A percentile compares a stretch with the other conserved stretches of the same genome.
Conservation (phyloP, 768 basidiomycete genomes). For the Suillus fuscotomentosus region DNA sequence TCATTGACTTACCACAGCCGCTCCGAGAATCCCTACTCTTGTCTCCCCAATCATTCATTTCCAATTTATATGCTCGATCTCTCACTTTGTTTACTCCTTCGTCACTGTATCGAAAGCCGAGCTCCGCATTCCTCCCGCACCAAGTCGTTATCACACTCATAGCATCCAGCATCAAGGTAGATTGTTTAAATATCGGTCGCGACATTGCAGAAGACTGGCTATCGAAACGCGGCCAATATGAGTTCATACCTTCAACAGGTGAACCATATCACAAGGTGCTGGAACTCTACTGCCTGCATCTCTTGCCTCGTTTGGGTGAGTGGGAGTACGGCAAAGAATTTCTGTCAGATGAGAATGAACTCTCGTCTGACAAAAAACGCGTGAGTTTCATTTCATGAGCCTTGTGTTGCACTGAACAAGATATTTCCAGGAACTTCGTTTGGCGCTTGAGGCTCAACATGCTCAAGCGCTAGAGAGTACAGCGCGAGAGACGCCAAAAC, state of each 20-base stretch:
- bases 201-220: slow-evolving; percentile 83
- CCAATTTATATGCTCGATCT: slow-evolving; percentile 60
- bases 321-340: slow-evolving; percentile 84
- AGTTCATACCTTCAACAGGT: slow-evolving; percentile 28
- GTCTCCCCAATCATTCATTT: slow-evolving; percentile 58
- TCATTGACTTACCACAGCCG: slow-evolving; percentile 43
- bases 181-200: slow-evolving; percentile 58
- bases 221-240: slow-evolving; percentile 47
- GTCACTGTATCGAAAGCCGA: slow-evolving; percentile 34
- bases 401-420: slow-evolving; percentile 7
- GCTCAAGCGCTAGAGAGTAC: slow-evolving; percentile 25
- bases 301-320: slow-evolving; percentile 69
- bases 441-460: slow-evolving; percentile 32
- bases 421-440: slow-evolving; percentile 13
- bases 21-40: slow-evolving; percentile 53
- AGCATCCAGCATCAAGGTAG: slow-evolving; percentile 67
- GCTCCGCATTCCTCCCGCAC: slow-evolving; percentile 61
- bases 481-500: slow-evolving; percentile 20
- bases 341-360: slow-evolving; percentile 68
- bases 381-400: slow-evolving; percentile 35
- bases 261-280: slow-evolving; percentile 73
- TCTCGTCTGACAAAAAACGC: slow-evolving; percentile 47
- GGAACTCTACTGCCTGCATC: slow-evolving; percentile 72
- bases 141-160: slow-evolving; percentile 70
- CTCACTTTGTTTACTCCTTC: slow-evolving; percentile 64